Evolutionary conservation across 139 green algal species (phyloP).

Genomic region (Ettlia oleoabundans): DNA sequence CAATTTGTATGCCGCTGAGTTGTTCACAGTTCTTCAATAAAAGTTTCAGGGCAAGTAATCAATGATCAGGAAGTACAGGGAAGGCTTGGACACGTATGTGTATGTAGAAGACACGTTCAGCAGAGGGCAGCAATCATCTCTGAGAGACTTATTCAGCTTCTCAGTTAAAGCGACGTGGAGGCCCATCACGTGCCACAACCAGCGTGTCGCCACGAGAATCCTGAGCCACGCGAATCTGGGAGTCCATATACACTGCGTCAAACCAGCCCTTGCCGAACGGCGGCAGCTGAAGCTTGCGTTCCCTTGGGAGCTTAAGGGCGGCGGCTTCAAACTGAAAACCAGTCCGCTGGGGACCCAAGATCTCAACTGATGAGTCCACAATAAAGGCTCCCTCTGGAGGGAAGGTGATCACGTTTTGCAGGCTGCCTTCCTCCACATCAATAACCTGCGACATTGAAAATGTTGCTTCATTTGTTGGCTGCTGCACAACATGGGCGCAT

Average conservation of each 20-base stretch:
- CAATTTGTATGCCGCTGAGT: too few species aligned
- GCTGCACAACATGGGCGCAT: slow-evolving; percentile 37
- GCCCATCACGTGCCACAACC: slow-evolving; percentile 66
- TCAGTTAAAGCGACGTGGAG: slow-evolving; percentile 59
- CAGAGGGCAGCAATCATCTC: too few species aligned
- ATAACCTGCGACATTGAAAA: slow-evolving; percentile 85
- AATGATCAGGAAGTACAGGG: too few species aligned
- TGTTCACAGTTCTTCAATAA: too few species aligned
- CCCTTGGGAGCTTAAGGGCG: slow-evolving; percentile 60
- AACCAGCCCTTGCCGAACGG: slow-evolving; percentile 86
- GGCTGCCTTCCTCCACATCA: slow-evolving; percentile 57
- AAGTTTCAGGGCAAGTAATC: too few species aligned
- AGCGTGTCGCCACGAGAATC: slow-evolving; percentile 85
- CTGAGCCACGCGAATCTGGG: slow-evolving; percentile 70
- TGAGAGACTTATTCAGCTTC: not conserved
- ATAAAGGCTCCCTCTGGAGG: slow-evolving; percentile 84
- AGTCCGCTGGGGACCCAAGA: slow-evolving; percentile 55
- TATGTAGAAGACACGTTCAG: too few species aligned
- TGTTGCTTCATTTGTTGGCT: not conserved
- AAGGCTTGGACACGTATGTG: too few species aligned
- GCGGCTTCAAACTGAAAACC: slow-evolving; percentile 78
- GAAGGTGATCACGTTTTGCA: slow-evolving; percentile 94
- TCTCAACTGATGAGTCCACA: slow-evolving; percentile 69
- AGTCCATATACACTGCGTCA: slow-evolving; percentile 85
- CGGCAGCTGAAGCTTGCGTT: slow-evolving; percentile 59